Base-by-base conservation (phyloP, 2,329 filamentous ascomycete species). In the Pseudocercospora crystallina region DNA sequence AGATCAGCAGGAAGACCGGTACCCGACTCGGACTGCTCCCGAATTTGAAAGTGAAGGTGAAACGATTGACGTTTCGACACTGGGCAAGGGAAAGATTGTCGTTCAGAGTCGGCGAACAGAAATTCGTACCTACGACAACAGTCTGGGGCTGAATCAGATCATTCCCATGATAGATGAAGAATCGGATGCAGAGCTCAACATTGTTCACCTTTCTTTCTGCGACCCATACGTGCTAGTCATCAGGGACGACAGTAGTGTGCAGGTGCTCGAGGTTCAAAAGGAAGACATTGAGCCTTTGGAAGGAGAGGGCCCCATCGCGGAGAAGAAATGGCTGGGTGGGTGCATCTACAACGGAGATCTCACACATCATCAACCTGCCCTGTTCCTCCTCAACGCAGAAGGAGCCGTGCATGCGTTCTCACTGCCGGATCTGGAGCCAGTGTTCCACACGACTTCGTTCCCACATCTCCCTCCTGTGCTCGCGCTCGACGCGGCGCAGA, bases 141-240 rank as follows among this genome's bases (percentile, higher is more conserved):
- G 95, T 69, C 81, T 99, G 52, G 89, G 87, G 9, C 79, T 99
- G 46, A 85, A 86, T 39, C 92, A 97, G 65, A 97, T 99, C 47
- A 80, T 96, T 43, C 90, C 91, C 1, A 90, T 97, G 80, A 82
- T 89, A 55, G 94, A 97, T 62, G 94, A 96, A 62, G 89, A 94
- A 58, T 91, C 86, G 0, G 90, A 87, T 10, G 85, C 82, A 14
- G 89, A 96, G 62, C 85, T 89, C 4, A 80, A 85, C 46, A 86
- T 94, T 36, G 75, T 90, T 39, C 87, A 84, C 63, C 87, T 89
- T 33, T 95, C 88, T 66, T 91, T 97, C 61, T 82, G 82, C 14
- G 92, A 97, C 61, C 90, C 90, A 0, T 96, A 90, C 65, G 71
- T 99, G 10, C 75, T 96, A 2, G 79, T 97, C 11, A 74, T 96